These are phyloP conservation scores for Phytophthora pseudosyringae DNA, from an alignment of 352 stramenopile species.

Conservation along the genomic window DNA sequence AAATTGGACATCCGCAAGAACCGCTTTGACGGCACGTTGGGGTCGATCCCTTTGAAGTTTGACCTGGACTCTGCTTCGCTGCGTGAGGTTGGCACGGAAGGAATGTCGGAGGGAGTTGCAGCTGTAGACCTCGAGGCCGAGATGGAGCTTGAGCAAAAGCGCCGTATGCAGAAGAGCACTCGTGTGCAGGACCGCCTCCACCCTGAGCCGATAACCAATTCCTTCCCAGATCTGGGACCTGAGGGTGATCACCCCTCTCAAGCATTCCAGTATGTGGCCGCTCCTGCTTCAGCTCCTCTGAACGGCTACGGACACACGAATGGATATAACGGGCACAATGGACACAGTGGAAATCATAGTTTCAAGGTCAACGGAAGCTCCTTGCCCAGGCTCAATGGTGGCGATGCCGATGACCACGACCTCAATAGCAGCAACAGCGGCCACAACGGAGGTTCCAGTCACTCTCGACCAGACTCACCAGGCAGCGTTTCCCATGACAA, in stretches of 20 bases:
- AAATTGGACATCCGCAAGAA: slow-evolving; percentile 98
- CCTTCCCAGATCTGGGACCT: slow-evolving; percentile 7
- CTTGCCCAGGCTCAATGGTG: slow-evolving; percentile 30
- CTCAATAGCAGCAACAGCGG: slow-evolving; percentile 19
- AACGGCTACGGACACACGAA: slow-evolving; percentile 19
- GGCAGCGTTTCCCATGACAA: slow-evolving; percentile 35
- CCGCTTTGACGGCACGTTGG: slow-evolving; percentile 92
- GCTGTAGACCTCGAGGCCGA: slow-evolving; percentile 78
- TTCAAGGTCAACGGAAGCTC: slow-evolving; percentile 36
- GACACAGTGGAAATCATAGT: slow-evolving; percentile 29
- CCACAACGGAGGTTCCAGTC: slow-evolving; percentile 29
- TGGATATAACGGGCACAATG: slow-evolving; percentile 25
- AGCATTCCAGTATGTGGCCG: slow-evolving; percentile 36
- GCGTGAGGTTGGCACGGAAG: slow-evolving; percentile 66
- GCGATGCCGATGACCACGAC: slow-evolving; percentile 32
- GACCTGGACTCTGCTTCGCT: slow-evolving; percentile 71
- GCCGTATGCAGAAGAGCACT: slow-evolving; percentile 44
- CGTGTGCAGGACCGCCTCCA: slow-evolving; percentile 21
- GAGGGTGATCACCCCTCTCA: slow-evolving; percentile 15
- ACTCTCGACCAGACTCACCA: slow-evolving; percentile 5
- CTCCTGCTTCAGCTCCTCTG: slow-evolving; percentile 20
- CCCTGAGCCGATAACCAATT: slow-evolving; percentile 8
- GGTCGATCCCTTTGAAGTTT: slow-evolving; percentile 88
- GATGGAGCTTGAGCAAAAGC: slow-evolving; percentile 79
- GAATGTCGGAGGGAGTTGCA: slow-evolving; percentile 75